Conservation (phyloP, 75 land plant species). For the Cupressus sempervirens region DNA sequence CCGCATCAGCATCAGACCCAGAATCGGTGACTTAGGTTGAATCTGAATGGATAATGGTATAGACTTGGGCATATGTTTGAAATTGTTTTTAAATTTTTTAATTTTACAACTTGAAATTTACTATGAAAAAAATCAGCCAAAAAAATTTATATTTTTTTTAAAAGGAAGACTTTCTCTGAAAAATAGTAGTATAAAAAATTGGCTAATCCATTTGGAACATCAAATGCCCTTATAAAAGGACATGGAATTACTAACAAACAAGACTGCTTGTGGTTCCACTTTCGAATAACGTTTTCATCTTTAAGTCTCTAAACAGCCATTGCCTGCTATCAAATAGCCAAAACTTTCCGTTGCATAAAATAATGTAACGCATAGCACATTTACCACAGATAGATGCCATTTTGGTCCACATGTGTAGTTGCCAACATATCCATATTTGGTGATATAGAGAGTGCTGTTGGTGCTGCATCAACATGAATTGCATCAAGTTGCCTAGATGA, state of each 20-base stretch:
- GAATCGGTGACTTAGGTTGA: too few species aligned
- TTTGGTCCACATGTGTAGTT: constrained; percentile 89
- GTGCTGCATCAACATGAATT: constrained; percentile 65
- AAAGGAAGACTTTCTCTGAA: neutral
- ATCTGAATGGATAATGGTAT: too few species aligned
- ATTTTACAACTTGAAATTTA: neutral
- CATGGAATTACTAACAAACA: neutral
- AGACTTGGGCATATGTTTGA: neutral
- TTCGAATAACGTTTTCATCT: neutral
- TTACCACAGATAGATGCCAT: constrained; percentile 94
- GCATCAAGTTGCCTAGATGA: constrained; percentile 94
- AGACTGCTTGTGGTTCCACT: neutral
- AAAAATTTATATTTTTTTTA: neutral
- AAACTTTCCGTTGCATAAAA: neutral
- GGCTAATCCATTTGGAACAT: neutral
- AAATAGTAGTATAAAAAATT: neutral
- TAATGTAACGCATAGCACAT: neutral
- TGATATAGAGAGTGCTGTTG: constrained; percentile 84
- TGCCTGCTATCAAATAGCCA: neutral
- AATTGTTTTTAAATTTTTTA: neutral
- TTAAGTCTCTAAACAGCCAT: neutral
- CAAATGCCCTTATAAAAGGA: neutral
- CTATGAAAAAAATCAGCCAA: neutral
- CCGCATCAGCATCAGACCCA: too few species aligned
- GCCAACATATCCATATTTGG: constrained; percentile 96